These are phyloP conservation scores for Ceratobasidium sp. DNA, from an alignment of 1,284 basidiomycete genomes.

Conservation along the genomic window DNA sequence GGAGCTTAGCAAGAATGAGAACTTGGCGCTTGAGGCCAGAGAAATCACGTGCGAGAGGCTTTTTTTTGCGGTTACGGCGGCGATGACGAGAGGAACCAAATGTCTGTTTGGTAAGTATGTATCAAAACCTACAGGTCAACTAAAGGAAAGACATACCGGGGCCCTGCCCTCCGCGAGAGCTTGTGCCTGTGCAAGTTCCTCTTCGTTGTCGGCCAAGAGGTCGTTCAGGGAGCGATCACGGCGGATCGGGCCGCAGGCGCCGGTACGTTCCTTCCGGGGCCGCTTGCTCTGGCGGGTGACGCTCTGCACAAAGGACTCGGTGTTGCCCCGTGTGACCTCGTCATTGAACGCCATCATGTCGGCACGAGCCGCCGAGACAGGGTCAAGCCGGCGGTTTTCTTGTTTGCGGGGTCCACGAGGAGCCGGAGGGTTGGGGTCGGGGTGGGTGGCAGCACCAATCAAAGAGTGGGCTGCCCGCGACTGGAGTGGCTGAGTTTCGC, in stretches of 20 bases:
- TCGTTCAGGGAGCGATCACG: background rate
- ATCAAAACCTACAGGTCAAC: too few species aligned
- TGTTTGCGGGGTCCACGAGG: background rate
- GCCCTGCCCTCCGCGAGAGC: background rate
- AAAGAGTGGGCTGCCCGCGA: background rate
- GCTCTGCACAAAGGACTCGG: background rate
- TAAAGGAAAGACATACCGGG: constrained; percentile 4
- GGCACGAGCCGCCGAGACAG: background rate
- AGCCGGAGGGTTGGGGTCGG: background rate
- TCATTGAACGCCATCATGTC: constrained; percentile 25
- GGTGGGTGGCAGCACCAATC: background rate
- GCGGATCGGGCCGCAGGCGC: background rate
- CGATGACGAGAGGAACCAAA: background rate
- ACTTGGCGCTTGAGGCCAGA: constrained; percentile 5
- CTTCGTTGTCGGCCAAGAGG: constrained; percentile 8
- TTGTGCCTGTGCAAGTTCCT: background rate
- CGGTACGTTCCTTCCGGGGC: background rate
- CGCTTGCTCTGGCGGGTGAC: background rate
- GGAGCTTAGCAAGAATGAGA: constrained; percentile 7
- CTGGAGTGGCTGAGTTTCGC: background rate
- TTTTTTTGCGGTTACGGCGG: constrained; percentile 28
- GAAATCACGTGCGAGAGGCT: constrained; percentile 25
- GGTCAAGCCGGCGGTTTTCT: constrained; percentile 17
- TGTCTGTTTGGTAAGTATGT: too few species aligned
- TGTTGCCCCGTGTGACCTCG: background rate